Percentiles rank a stretch among this genome's conserved stretches.
These are phyloP conservation scores for Sutorius eximius DNA, from an alignment of 1,284 basidiomycete genomes.

Conservation along the genomic window DNA sequence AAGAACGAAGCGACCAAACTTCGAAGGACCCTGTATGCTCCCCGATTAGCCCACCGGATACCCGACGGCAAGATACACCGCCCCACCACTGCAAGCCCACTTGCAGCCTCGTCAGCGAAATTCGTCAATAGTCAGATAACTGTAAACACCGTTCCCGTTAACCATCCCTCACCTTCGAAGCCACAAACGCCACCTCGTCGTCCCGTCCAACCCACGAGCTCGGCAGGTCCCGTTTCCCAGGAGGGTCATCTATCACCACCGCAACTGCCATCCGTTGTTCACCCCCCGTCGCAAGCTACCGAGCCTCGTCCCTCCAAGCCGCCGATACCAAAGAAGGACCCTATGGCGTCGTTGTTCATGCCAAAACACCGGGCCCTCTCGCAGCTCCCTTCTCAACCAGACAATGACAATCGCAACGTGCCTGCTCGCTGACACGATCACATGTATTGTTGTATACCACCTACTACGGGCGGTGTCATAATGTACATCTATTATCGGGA, in stretches of 20 bases:
- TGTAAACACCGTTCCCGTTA: constrained; percentile 44
- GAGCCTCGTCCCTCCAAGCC: constrained; percentile 36
- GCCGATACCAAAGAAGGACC: constrained; percentile 56
- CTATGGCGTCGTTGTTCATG: constrained; percentile 67
- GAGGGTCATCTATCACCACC: constrained; percentile 19
- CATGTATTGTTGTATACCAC: constrained; percentile 1
- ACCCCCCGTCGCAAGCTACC: constrained; percentile 15
- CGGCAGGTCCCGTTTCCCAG: constrained; percentile 10
- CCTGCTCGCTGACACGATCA: constrained; percentile 25
- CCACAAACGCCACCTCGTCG: constrained; percentile 12
- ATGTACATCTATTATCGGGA: constrained; percentile 12
- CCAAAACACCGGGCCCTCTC: constrained; percentile 70
- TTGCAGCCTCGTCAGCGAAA: constrained; percentile 36
- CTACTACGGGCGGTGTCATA: neutral
- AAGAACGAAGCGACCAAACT: constrained; percentile 64
- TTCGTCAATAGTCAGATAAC: constrained; percentile 39
- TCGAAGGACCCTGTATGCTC: constrained; percentile 58
- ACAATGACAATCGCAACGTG: constrained; percentile 18
- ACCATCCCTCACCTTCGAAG: constrained; percentile 26
- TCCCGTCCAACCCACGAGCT: constrained; percentile 15
- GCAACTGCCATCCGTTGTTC: constrained; percentile 14
- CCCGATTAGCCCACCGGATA: constrained; percentile 52
- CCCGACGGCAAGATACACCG: constrained; percentile 44
- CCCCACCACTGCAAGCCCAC: constrained; percentile 37
- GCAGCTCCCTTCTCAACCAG: constrained; percentile 46